Base-by-base conservation (phyloP, 306 rosid genomes). In the Betula pendula region DNA sequence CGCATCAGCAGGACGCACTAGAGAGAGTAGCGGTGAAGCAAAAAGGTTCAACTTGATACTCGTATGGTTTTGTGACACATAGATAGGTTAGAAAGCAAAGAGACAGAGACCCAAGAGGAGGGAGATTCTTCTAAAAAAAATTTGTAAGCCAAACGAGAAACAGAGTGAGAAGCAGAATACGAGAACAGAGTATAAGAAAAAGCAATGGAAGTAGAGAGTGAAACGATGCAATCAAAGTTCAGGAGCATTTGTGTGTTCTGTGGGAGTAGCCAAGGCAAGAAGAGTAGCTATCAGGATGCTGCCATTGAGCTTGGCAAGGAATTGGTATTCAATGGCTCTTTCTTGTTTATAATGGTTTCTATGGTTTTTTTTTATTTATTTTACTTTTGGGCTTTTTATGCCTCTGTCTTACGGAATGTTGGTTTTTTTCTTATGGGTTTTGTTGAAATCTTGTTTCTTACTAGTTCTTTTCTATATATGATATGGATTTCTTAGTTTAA, bases 181-280 rank as follows among this genome's bases (percentile, higher is more conserved):
- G 6, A 6, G 25, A 9, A 20, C 24, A 22, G 59, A 74, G 72
- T 63, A 16, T 44, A 40, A 70, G 43, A 55, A 19, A 22, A 14
- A 50, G 83, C 79, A 80, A 94, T 92, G 97, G 95, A 89, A 80
- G 80, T 87, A 48, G 84, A 77, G 70, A 80, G 81, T 87, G 98
- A 90, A 81, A 89, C 71, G 78, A 86, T 72, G 82, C 87, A 71
- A 47, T 95, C 98, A 38, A 95, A 81, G 93, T 95, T 95, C 81
- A 82, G 85, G 77, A 95, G 97, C 79, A 91, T 95, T 82, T 95
- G 98, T 88, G 97, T 95, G 12, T 95, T 95, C 77, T 95, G 98
- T 88, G 98, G 98, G 10, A 95, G 98, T 85, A 95, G 98, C 84
- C 98, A 89, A 68, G 98, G 98, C 74, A 95, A 91, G 85, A 95